These are phyloP conservation scores for Cladosporium phlei DNA, from an alignment of 2,329 filamentous ascomycete genomes.

Conservation along the genomic window DNA sequence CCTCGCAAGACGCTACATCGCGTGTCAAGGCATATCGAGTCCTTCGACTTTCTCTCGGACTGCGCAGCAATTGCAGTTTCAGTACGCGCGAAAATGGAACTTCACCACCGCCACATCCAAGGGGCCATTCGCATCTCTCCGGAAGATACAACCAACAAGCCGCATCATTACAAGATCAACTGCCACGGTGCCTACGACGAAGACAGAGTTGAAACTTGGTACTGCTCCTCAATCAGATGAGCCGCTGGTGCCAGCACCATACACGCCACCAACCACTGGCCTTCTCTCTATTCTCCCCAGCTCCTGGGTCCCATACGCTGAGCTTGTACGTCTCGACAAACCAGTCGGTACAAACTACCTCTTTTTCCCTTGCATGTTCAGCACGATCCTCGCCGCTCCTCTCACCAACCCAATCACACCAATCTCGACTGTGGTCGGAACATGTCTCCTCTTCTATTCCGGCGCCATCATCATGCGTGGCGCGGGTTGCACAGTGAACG, in stretches of 20 bases:
- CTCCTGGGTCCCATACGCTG: slow-evolving; percentile 73
- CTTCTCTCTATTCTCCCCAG: slow-evolving; percentile 64
- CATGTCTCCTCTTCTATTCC: slow-evolving; percentile 63
- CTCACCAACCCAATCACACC: slow-evolving; percentile 58
- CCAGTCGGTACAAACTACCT: slow-evolving; percentile 79
- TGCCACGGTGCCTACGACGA: neutral
- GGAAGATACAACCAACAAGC: neutral
- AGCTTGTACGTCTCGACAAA: slow-evolving; percentile 76
- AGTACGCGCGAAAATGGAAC: neutral
- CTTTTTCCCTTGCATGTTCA: slow-evolving; percentile 81
- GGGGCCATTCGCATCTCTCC: neutral
- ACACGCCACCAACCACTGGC: slow-evolving; percentile 66
- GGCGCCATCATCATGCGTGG: slow-evolving; percentile 82
- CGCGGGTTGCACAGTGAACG: slow-evolving; percentile 83
- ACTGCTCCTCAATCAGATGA: neutral
- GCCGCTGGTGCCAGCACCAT: slow-evolving; percentile 32
- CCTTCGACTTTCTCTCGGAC: slow-evolving; percentile 1
- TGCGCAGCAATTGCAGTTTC: neutral
- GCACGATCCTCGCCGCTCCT: slow-evolving; percentile 72
- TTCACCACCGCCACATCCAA: neutral
- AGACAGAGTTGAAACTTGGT: neutral
- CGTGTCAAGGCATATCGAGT: neutral
- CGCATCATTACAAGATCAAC: neutral
- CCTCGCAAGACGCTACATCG: neutral
- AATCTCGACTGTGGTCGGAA: slow-evolving; percentile 59